These are phyloP conservation scores for Asterionellopsis glacialis DNA, from an alignment of 108 stramenopile genomes.

Conservation along the genomic window DNA sequence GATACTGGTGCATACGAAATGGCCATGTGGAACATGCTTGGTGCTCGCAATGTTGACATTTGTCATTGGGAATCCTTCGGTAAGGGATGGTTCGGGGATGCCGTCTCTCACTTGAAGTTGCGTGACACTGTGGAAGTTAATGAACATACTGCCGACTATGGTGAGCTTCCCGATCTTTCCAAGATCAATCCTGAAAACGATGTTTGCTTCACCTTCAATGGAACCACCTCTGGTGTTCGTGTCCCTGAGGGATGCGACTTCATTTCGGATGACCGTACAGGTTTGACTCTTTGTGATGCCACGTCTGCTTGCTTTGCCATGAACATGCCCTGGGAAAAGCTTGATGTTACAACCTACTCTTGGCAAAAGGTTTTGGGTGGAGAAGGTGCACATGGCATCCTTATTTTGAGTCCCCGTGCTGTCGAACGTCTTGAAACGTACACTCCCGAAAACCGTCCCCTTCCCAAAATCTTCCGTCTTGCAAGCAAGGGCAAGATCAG, in stretches of 20 bases:
- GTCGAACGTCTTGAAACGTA: slow-evolving; percentile 96
- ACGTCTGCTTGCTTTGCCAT: slow-evolving; percentile 99
- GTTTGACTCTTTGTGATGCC: slow-evolving; percentile 96
- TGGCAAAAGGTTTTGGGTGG: slow-evolving; percentile 99
- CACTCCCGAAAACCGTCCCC: slow-evolving; percentile 91
- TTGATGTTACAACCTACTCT: slow-evolving; percentile 98
- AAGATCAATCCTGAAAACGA: slow-evolving; percentile 89
- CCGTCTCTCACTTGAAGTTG: slow-evolving; percentile 88
- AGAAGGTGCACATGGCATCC: slow-evolving; percentile 98
- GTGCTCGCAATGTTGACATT: slow-evolving; percentile 89
- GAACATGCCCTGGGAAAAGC: slow-evolving; percentile 98
- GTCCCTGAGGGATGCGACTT: slow-evolving; percentile 93
- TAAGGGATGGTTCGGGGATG: slow-evolving; percentile 96
- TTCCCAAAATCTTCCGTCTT: slow-evolving; percentile 99
- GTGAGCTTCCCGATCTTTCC: slow-evolving; percentile 89
- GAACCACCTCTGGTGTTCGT: slow-evolving; percentile 98
- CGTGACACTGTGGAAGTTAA: slow-evolving; percentile 77
- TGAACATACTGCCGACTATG: slow-evolving; percentile 94
- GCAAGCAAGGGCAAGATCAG: slow-evolving; percentile 97
- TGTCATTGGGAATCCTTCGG: slow-evolving; percentile 99
- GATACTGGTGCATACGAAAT: slow-evolving; percentile 99
- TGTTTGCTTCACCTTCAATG: slow-evolving; percentile 98
- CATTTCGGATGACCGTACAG: slow-evolving; percentile 89
- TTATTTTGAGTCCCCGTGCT: slow-evolving; percentile 94
- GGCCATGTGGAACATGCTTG: slow-evolving; percentile 99